Evolutionary conservation across 768 basidiomycete species (phyloP), one percentile per base, ranked within the genome.

Genomic region (Russula griseocarnosa): DNA sequence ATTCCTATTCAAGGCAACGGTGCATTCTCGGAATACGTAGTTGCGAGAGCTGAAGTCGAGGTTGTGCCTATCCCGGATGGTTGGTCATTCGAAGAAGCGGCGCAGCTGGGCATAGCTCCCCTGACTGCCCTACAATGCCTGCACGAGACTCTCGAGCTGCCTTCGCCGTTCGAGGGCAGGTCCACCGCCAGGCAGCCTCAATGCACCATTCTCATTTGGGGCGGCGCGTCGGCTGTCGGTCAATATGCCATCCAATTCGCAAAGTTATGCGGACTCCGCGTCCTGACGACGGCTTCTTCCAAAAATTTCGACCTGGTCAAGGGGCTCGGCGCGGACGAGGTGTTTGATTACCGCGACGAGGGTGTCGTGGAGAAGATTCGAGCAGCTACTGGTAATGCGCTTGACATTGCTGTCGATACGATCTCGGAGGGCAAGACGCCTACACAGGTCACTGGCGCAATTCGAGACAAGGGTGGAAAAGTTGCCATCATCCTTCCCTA

Each of bases 271-370:
- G 76, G 74, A 2, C 72, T 71, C 60, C 69, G 69, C 9, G 74
- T 78, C 49, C 62, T 76, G n/a, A 72, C 76, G 6, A 76, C 76
- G 3, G 73, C 77, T 3, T 77, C 76, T 11, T 70, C 74, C 7
- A 66, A 68, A 47, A 78, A 78, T 63, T 71, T 71, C 28, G 73
- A 66, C 1, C 69, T 74, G 22, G 61, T 80, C 47, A 73, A 71
- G 49, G 62, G 70, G 1, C 67, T 75, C 8, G 79, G 79, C 5
- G 79, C 77, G 0, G 71, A 74, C 32, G 71, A 68, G 10, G 71
- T 73, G 5, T 71, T 78, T 47, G 74, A 76, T 60, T 71, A 74
- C 55, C 55, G 63, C 38, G 73, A 73, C n/a, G 69, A 71, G 28
- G 66, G 66, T 20, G 68, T 69, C 13, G 69, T 72, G 22, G 44